Conservation (phyloP, 169 alveolate genomes). For the Plasmodium sp. region DNA sequence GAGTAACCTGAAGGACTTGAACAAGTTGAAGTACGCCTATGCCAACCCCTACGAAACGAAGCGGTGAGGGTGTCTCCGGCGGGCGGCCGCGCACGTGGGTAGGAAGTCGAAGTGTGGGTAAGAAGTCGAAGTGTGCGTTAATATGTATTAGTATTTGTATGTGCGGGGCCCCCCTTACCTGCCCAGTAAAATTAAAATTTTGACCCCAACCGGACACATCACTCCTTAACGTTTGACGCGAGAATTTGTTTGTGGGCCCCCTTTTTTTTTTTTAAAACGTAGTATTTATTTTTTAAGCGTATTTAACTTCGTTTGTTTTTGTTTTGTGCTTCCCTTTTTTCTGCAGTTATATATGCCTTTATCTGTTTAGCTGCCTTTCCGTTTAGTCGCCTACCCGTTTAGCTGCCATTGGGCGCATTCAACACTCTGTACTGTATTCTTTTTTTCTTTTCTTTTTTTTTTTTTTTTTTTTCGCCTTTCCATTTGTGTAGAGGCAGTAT, state of each 20-base stretch:
- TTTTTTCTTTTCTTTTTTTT: neutral
- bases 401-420: neutral
- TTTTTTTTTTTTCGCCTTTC: neutral
- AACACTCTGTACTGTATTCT: neutral
- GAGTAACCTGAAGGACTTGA: conserved; percentile 49
- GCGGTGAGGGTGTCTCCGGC: neutral
- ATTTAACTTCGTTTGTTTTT: neutral
- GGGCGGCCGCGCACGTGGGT: neutral
- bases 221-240: neutral
- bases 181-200: neutral
- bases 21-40: conserved; percentile 64
- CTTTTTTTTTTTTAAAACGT: neutral
- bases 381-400: neutral
- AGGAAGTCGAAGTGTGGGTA: neutral
- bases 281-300: neutral
- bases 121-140: neutral
- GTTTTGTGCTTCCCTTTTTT: neutral
- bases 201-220: neutral
- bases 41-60: conserved; percentile 69
- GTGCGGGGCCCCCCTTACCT: neutral
- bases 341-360: neutral
- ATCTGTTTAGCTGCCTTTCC: neutral
- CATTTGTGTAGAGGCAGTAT: neutral
- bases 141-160: neutral
- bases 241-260: neutral